phyloP scores from a whole-genome alignment of 176 grass and related monocot genomes.

The Dactylis glomerata region DNA sequence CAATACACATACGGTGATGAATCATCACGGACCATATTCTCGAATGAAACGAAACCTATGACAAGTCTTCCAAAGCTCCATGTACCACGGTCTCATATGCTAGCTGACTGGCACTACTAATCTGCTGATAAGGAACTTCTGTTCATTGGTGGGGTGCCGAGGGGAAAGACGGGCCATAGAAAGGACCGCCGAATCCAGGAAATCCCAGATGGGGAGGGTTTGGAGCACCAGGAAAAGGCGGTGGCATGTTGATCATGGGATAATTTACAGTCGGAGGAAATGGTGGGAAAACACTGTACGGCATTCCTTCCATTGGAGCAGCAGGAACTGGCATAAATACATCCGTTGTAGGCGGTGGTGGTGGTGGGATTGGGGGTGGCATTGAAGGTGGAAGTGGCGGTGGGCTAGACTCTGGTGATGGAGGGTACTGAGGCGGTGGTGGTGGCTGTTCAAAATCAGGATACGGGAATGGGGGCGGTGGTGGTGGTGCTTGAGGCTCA shows the following conservation, averaged over 20 bases:
- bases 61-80: neutral
- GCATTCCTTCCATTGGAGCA: slow-evolving; percentile 30
- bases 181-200: slow-evolving; percentile 25
- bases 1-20: slow-evolving; percentile 16
- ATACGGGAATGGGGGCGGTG: slow-evolving; percentile 35
- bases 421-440: slow-evolving; percentile 41
- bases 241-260: slow-evolving; percentile 22
- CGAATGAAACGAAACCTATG: slow-evolving; percentile 14
- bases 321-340: slow-evolving; percentile 33
- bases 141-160: slow-evolving; percentile 32
- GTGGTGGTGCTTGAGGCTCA: slow-evolving; percentile 28
- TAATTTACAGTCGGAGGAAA: slow-evolving; percentile 38
- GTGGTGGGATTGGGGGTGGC: slow-evolving; percentile 13
- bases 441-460: slow-evolving; percentile 50
- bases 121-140: slow-evolving; percentile 13
- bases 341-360: slow-evolving; percentile 9
- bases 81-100: neutral
- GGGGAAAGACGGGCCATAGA: slow-evolving; percentile 41
- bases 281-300: slow-evolving; percentile 26
- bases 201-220: slow-evolving; percentile 32
- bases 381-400: slow-evolving; percentile 11
- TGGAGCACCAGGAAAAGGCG: slow-evolving; percentile 24
- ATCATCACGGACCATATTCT: slow-evolving; percentile 18
- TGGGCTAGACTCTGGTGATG: slow-evolving; percentile 38
- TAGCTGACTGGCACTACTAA: slow-evolving; percentile 9